Evolutionary conservation across 345 rosid species (phyloP).

Genomic region (Nasturtium officinale): DNA sequence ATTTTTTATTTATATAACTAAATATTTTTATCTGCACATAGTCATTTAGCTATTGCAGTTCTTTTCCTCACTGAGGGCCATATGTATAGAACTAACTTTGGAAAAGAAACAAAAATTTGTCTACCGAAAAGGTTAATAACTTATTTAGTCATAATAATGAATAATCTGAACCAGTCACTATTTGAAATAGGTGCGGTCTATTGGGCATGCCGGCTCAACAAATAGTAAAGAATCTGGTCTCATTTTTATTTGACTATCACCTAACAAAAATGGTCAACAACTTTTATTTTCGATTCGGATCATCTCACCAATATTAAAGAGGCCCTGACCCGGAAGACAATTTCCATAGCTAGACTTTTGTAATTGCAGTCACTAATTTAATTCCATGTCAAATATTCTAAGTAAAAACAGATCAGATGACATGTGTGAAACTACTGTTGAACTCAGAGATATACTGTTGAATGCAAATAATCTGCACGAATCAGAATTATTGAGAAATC

Average conservation of each 20-base stretch:
- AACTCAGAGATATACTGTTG: background rate
- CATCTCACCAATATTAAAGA: background rate
- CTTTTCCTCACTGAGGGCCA: too few relatives aligned
- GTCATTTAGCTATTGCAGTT: too few relatives aligned
- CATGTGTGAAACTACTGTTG: too few relatives aligned
- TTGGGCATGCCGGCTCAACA: background rate
- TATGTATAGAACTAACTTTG: too few relatives aligned
- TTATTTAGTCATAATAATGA: background rate
- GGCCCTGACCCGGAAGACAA: background rate
- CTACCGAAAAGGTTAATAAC: background rate
- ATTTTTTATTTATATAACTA: too few relatives aligned
- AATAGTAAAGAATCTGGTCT: too few relatives aligned
- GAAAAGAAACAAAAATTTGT: too few relatives aligned
- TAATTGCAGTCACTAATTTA: background rate
- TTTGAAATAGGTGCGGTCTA: background rate
- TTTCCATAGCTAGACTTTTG: background rate
- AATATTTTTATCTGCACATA: background rate
- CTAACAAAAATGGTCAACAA: background rate
- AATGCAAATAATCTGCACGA: background rate
- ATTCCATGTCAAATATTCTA: background rate
- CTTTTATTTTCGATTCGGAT: background rate
- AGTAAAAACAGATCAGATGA: background rate
- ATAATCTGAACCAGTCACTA: background rate
- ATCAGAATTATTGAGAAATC: constrained; percentile 9
- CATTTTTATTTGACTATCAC: background rate